Base-by-base conservation (phyloP, 306 rosid species). In the Prunus dulcis region DNA sequence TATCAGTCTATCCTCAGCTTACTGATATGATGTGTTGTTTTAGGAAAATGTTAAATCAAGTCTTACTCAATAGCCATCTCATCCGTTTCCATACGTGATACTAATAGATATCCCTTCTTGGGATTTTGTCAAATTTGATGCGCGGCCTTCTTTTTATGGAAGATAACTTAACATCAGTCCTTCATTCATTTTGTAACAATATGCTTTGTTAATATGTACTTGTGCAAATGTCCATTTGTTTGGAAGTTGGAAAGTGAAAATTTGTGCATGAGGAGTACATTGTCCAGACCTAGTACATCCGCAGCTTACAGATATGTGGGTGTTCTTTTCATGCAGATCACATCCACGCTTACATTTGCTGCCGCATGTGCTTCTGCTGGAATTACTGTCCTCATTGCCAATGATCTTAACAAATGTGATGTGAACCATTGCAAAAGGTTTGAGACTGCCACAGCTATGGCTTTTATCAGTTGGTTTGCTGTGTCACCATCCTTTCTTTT, bases 311-410 rank as follows among this genome's bases (percentile, higher is more conserved):
- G 57, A 43, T 45, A 17, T 60, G 9, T 22, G 34, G 8, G 6
- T 20, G 8, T 45, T 28, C 18, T 74, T 66, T 52, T 27, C 23
- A 2, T 84, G 79, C 73, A 78, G 85, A 68, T 84, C 50, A 78
- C 83, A 9, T 84, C 81, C 60, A 75, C 88, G 51, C 88, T 81
- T 50, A 84, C 88, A 68, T 84, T 81, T 78, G 77, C 85, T 57
- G 73, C 88, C 0, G 88, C 85, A 9, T 84, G 85, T 53, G 80
- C 88, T n/a, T 81, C 85, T 50, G 88, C 88, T 50, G 88, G 88
- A 62, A 81, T 84, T 34, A 84, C 85, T 30, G 78, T 84, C 27
- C 83, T 84, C 34, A 81, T 84, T 38, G 83, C 69, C 53, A 81
- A 70, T 45, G 88, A 84, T 74, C 83, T 78, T 32, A 52, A 75